Percentiles rank a stretch among this genome's conserved stretches.
These are phyloP conservation scores for Sistotremastrum niveocremeum DNA, from an alignment of 768 basidiomycete genomes.

Conservation along the genomic window DNA sequence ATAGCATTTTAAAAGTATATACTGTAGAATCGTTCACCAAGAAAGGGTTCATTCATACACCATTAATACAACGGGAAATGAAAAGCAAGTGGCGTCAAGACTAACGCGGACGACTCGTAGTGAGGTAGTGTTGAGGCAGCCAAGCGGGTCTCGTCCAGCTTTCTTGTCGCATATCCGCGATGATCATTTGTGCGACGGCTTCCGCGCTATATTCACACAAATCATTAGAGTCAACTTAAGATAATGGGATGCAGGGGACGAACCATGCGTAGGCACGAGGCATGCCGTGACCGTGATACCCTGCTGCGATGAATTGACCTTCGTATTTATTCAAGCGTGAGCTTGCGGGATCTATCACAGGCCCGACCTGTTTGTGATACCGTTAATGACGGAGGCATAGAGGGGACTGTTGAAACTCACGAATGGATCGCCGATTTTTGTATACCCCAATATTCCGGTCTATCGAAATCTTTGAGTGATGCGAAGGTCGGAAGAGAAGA, in stretches of 20 bases:
- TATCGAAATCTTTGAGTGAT: slow-evolving; percentile 14
- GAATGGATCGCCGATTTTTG: slow-evolving; percentile 47
- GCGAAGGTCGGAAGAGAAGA: neutral
- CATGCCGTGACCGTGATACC: slow-evolving; percentile 73
- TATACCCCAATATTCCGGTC: slow-evolving; percentile 80
- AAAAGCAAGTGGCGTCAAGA: too few relatives aligned
- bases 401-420: slow-evolving; percentile 25
- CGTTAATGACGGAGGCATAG: neutral
- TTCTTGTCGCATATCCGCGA: slow-evolving; percentile 28
- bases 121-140: slow-evolving; percentile 36
- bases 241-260: slow-evolving; percentile 8
- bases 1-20: too few relatives aligned
- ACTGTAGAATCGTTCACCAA: too few relatives aligned
- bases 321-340: slow-evolving; percentile 17
- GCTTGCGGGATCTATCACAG: slow-evolving; percentile 26
- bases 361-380: slow-evolving; percentile 38
- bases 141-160: slow-evolving; percentile 43
- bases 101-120: neutral
- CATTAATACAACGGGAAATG: too few relatives aligned
- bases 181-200: slow-evolving; percentile 44
- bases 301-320: slow-evolving; percentile 62
- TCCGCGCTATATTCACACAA: slow-evolving; percentile 35
- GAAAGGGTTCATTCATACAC: too few relatives aligned
- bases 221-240: neutral
- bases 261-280: slow-evolving; percentile 62